Conservation (phyloP, 2,329 filamentous ascomycete genomes). For the Alternaria infectoria region DNA sequence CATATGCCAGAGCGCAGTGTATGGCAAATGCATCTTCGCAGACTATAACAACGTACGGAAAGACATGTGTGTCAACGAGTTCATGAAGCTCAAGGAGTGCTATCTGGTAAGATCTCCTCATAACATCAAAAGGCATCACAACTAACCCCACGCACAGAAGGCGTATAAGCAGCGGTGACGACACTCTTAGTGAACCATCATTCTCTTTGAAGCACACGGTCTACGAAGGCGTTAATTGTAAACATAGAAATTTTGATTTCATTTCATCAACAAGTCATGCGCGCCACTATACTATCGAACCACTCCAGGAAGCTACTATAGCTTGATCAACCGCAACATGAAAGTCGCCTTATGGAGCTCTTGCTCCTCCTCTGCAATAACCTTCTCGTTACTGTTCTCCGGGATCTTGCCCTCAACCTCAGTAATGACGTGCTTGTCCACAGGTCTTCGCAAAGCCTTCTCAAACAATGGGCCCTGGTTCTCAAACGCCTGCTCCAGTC, state of each 20-base stretch:
- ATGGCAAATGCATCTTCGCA: conserved; percentile 88
- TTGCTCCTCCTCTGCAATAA: conserved; percentile 84
- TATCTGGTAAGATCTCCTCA: conserved; percentile 68
- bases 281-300: background rate
- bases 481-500: conserved; percentile 72
- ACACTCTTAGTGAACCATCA: background rate
- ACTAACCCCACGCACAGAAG: conserved; percentile 17
- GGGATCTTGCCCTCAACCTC: conserved; percentile 65
- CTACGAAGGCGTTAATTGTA: background rate
- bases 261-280: conserved; percentile 20
- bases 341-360: conserved; percentile 85
- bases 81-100: conserved; percentile 84
- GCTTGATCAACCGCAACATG: conserved; percentile 74
- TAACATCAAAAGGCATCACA: background rate
- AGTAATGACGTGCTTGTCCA: conserved; percentile 72
- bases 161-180: conserved; percentile 41
- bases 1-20: conserved; percentile 71
- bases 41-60: conserved; percentile 92
- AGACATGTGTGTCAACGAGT: conserved; percentile 87
- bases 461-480: conserved; percentile 72
- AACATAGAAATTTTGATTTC: conserved; percentile 7
- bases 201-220: background rate
- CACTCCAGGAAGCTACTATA: conserved; percentile 54
- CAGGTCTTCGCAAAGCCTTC: conserved; percentile 76
- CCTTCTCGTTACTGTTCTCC: conserved; percentile 57